These are phyloP conservation scores for Ophiosphaerella herpotricha DNA, from an alignment of 2,329 filamentous ascomycete species.

Conservation along the genomic window DNA sequence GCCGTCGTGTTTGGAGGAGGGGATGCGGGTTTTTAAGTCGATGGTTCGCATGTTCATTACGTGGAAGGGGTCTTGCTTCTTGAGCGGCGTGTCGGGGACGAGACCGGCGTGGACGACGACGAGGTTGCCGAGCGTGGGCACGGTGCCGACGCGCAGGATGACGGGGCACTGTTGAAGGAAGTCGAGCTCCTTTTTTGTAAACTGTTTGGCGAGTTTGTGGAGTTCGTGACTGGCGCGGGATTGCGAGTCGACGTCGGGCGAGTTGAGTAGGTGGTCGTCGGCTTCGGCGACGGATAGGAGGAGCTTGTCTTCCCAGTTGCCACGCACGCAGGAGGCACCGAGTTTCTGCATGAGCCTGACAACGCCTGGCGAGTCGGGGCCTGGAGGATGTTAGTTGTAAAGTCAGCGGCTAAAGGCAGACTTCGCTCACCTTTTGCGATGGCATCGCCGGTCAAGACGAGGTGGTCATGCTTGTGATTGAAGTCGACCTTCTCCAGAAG, in stretches of 20 bases:
- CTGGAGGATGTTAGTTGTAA: conserved; percentile 6
- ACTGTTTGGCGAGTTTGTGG: conserved; percentile 60
- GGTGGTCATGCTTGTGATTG: conserved; percentile 58
- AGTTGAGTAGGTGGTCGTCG: conserved; percentile 30
- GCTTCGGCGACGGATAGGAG: conserved; percentile 65
- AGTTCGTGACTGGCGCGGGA: conserved; percentile 47
- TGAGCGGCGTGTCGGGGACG: conserved; percentile 72
- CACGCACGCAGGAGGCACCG: conserved; percentile 80
- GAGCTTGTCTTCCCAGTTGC: conserved; percentile 89
- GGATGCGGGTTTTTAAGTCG: conserved; percentile 64
- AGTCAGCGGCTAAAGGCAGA: no score
- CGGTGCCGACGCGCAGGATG: conserved; percentile 72
- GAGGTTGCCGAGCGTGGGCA: conserved; percentile 66
- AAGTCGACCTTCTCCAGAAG: conserved; percentile 72
- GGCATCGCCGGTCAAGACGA: conserved; percentile 47
- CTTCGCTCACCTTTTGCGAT: conserved; percentile 67
- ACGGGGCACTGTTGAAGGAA: conserved; percentile 76
- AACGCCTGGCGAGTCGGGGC: conserved; percentile 79
- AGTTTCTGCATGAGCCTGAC: conserved; percentile 74
- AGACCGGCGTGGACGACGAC: conserved; percentile 85
- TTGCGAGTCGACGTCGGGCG: conserved; percentile 36
- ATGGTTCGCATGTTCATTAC: conserved; percentile 94
- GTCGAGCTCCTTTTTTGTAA: conserved; percentile 63
- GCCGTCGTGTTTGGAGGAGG: conserved; percentile 57
- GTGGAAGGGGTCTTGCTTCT: conserved; percentile 74